These are phyloP conservation scores for Sclerotinia subarctica DNA, from an alignment of 2,329 filamentous ascomycete species.

Conservation along the genomic window DNA sequence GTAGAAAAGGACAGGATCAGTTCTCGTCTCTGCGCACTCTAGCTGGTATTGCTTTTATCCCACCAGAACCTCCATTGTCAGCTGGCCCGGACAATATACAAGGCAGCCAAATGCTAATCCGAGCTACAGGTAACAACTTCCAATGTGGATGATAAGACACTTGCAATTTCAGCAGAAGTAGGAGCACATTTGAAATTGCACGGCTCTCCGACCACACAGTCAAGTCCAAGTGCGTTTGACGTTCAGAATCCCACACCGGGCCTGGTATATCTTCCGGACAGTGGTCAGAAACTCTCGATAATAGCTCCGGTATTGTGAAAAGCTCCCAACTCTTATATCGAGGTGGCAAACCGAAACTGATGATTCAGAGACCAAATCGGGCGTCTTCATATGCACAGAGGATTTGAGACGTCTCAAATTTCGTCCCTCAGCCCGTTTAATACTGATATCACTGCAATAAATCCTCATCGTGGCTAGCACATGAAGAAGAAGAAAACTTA, in stretches of 20 bases:
- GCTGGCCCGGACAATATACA: background rate
- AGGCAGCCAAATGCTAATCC: background rate
- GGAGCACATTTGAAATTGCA: background rate
- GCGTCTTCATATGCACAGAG: background rate
- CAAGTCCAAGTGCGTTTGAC: background rate
- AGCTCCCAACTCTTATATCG: background rate
- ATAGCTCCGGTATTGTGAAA: background rate
- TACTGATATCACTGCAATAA: background rate
- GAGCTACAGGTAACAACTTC: background rate
- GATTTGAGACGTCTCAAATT: background rate
- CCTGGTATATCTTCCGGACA: background rate
- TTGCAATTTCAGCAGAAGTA: background rate
- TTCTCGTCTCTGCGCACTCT: background rate
- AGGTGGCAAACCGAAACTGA: background rate
- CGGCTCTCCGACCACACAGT: background rate
- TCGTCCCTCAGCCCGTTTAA: background rate
- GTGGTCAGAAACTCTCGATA: no score
- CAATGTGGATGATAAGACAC: background rate
- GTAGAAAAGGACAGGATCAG: background rate
- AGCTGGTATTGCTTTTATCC: background rate
- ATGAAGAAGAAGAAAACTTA: background rate
- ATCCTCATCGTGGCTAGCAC: background rate
- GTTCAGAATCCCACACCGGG: background rate
- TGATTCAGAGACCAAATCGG: background rate
- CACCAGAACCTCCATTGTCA: no score